phyloP scores from a whole-genome alignment of 345 rosid species.

The Lepidium sativum region DNA sequence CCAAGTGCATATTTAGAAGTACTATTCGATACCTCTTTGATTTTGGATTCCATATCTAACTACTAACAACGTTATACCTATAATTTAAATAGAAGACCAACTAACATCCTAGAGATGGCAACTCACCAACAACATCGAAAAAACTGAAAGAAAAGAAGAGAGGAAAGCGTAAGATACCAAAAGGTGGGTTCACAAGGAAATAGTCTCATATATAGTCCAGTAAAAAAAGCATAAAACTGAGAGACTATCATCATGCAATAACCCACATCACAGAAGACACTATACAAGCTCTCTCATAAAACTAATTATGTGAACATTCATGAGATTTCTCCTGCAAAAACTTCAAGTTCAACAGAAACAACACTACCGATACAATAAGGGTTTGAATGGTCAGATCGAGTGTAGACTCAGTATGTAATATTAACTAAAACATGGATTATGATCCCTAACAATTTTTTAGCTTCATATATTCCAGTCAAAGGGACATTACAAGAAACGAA shows the following conservation, averaged over 20 bases:
- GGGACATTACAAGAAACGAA: neutral
- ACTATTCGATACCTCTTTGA: constrained; percentile 49
- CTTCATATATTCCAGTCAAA: neutral
- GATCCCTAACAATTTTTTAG: neutral
- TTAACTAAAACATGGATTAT: neutral
- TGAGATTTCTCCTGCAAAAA: neutral
- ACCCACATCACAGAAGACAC: neutral
- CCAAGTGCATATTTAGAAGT: constrained; percentile 22
- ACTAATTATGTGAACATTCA: neutral
- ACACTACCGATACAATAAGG: neutral
- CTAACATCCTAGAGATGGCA: constrained; percentile 20
- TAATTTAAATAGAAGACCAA: constrained; percentile 17
- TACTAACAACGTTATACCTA: constrained; percentile 31
- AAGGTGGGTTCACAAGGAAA: neutral
- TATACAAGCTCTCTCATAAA: neutral
- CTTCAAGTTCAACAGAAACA: neutral
- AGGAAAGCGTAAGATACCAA: neutral
- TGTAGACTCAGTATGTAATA: neutral
- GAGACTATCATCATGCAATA: neutral
- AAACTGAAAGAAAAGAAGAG: constrained; percentile 6
- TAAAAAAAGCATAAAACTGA: neutral
- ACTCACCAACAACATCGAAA: constrained; percentile 13
- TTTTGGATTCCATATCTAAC: constrained; percentile 50
- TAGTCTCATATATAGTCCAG: neutral
- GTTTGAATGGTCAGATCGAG: neutral